These are phyloP conservation scores for Xanthoceras sorbifolium DNA, from an alignment of 345 rosid species.

Conservation along the genomic window DNA sequence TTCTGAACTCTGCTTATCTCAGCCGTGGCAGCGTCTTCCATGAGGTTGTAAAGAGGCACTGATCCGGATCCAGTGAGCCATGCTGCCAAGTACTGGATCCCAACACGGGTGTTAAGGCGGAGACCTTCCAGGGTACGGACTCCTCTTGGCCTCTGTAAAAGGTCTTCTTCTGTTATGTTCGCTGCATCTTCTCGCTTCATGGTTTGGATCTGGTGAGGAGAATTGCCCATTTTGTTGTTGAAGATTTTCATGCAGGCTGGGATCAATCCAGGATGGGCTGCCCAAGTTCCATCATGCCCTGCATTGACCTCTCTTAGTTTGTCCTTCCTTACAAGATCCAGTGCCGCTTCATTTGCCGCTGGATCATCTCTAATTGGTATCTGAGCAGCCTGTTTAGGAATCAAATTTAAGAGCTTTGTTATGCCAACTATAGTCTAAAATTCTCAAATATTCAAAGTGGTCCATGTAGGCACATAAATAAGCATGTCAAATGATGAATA, in stretches of 20 bases:
- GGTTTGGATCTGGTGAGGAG: constrained; percentile 65
- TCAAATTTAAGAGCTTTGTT: background rate
- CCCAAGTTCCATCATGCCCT: constrained; percentile 98
- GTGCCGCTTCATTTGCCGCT: constrained; percentile 74
- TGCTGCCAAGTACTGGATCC: constrained; percentile 86
- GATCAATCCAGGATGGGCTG: constrained; percentile 94
- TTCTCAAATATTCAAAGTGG: no score
- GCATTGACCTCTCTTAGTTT: constrained; percentile 86
- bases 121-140: constrained; percentile 81
- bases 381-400: constrained; percentile 77
- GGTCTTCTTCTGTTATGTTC: constrained; percentile 69
- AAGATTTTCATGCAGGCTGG: constrained; percentile 71
- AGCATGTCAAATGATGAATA: background rate
- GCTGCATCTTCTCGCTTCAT: constrained; percentile 68
- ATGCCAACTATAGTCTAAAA: background rate
- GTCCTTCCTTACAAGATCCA: constrained; percentile 84
- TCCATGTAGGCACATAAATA: background rate
- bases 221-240: constrained; percentile 64
- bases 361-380: constrained; percentile 86
- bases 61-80: constrained; percentile 93
- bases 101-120: constrained; percentile 84
- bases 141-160: constrained; percentile 81
- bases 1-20: constrained; percentile 95
- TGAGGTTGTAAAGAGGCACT: constrained; percentile 88
- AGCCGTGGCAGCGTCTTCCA: constrained; percentile 97